Evolutionary conservation across 768 basidiomycete genomes (phyloP).

Genomic region (Harrya chromipes): DNA sequence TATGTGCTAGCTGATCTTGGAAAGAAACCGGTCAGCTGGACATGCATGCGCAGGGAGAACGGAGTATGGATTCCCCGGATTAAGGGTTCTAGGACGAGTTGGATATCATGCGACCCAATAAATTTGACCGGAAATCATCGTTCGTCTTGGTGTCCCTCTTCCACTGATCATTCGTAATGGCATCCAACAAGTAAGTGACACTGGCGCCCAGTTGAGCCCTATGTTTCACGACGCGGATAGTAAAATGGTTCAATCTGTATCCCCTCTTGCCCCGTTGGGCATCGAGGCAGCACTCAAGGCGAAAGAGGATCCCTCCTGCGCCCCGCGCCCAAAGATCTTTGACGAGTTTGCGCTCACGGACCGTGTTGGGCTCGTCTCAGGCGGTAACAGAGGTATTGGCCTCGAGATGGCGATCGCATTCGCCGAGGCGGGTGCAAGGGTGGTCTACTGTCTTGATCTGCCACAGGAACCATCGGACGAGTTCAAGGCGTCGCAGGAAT

Average conservation of each 20-base stretch:
- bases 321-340: slow-evolving; percentile 47
- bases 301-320: slow-evolving; percentile 32
- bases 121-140: too few species aligned
- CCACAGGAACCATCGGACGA: slow-evolving; percentile 53
- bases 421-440: slow-evolving; percentile 68
- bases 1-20: too few species aligned
- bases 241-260: slow-evolving; percentile 39
- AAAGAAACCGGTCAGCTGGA: too few species aligned
- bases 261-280: slow-evolving; percentile 59
- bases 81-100: too few species aligned
- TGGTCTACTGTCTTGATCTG: slow-evolving; percentile 68
- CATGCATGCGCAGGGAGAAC: too few species aligned
- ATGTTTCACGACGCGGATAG: neutral
- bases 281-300: slow-evolving; percentile 55
- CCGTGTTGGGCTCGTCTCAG: slow-evolving; percentile 60
- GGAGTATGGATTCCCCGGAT: too few species aligned
- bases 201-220: too few species aligned
- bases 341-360: slow-evolving; percentile 57
- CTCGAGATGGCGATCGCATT: slow-evolving; percentile 78
- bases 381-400: slow-evolving; percentile 67
- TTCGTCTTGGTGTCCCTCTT: too few species aligned
- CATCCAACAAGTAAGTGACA: neutral
- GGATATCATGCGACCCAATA: too few species aligned
- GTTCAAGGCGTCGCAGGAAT: slow-evolving; percentile 52
- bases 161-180: too few species aligned